These are phyloP conservation scores for Medicago arabica DNA, from an alignment of 306 rosid species.

Conservation along the genomic window DNA sequence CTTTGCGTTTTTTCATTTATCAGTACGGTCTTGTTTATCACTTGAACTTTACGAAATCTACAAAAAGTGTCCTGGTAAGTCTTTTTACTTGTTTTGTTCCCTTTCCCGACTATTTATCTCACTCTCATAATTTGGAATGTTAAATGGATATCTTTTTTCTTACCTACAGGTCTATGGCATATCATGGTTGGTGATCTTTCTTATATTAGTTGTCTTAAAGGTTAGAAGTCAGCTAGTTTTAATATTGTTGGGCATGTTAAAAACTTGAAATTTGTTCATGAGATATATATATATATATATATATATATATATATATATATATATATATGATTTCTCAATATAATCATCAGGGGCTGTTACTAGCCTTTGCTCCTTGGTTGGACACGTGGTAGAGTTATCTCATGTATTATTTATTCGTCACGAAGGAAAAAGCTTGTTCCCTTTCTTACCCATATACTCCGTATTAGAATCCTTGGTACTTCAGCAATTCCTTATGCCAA, in stretches of 20 bases:
- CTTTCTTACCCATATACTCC: constrained; percentile 14
- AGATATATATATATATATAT: no score
- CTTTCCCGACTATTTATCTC: background rate
- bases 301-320: no score
- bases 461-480: background rate
- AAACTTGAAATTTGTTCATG: constrained; percentile 9
- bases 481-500: background rate
- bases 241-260: constrained; percentile 29
- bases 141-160: constrained; percentile 31
- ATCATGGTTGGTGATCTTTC: constrained; percentile 92
- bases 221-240: constrained; percentile 51
- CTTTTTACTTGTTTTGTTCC: constrained; percentile 18
- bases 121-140: constrained; percentile 20
- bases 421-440: background rate
- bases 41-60: constrained; percentile 60
- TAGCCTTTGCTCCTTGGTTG: background rate
- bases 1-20: constrained; percentile 91
- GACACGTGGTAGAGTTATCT: background rate
- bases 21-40: constrained; percentile 98
- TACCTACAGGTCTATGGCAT: constrained; percentile 84
- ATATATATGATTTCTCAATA: constrained; percentile 26
- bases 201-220: constrained; percentile 90
- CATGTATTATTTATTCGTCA: constrained; percentile 2
- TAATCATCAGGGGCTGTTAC: background rate
- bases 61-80: constrained; percentile 75